Evolutionary conservation across 495 filamentous ascomycete species (phyloP), one percentile per base, ranked within the genome.

Genomic region (Penicillium waksmanii): DNA sequence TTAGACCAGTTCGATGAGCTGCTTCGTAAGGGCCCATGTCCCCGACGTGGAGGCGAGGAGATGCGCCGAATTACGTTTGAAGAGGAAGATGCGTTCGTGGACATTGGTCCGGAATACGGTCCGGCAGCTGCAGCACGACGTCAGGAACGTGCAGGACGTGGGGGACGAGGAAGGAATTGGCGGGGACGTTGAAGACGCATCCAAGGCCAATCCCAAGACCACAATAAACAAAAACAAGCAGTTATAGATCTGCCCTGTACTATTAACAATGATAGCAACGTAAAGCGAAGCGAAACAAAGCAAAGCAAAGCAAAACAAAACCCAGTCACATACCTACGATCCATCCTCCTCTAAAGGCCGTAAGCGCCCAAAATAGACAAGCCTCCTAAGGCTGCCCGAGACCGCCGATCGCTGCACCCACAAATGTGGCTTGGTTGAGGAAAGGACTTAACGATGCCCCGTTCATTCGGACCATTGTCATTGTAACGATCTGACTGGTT

Each of bases 51-150:
- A 27, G 85, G 85, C 38, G 85, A 85, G 43, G 85, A 91, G 23
- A 86, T 86, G 70, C 84, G 89, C 51, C 80, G 90, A 33, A 94
- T 89, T 69, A 88, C 86, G 0, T 97, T 96, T 66, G 90, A 96
- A 74, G 80, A 89, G 55, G 83, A 80, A 1, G 84, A 87, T 58
- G 46, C 70, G 0, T 81, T 96, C 47, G 89, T 96, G 48, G 91
- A 96, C 72, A 76, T 84, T 58, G 93, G 92, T 3, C 82, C 82
- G 5, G 92, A 96, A 68, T 85, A 85, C 62, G 79, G 76, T 15
- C 62, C 62, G 4, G 60, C 72, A 7, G 61, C 68, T 48, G 69
- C 75, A 51, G 31, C 55, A 13, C 63, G 73, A 23, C 71, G 74
- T 18, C 62, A 60, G 50, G 52, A 71, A 40, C 70, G 76, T 42